Evolutionary conservation across 331 rosid species (phyloP), one percentile per base, ranked within the genome.

Genomic region (Malus hybrid): DNA sequence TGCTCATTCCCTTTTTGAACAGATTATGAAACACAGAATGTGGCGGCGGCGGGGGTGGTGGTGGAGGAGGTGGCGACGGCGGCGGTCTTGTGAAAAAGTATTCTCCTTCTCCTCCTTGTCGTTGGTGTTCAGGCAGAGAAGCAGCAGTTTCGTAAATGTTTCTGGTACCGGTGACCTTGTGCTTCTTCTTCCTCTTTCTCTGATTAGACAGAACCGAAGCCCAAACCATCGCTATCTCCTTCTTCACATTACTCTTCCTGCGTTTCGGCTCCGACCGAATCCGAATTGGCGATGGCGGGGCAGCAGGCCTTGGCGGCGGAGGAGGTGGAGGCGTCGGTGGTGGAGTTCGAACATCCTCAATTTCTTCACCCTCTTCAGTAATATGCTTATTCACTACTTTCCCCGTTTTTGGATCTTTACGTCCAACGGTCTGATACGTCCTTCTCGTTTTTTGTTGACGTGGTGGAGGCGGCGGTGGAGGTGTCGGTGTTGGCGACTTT

Each of bases 141-240:
- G 78, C 65, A 32, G 76, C 74, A 50, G 68, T 64, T 34, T 83
- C 74, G 81, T 55, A 71, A 52, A 66, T 36, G 65, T 75, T 60
- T 20, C 42, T 52, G 54, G 62, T 69, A 19, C 12, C 22, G 5
- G 64, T 29, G 32, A 73, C 59, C 65, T 72, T 86, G 57, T 81
- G 85, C 57, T 86, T 86, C 83, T 71, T 91, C 85, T 86, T 92
- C 74, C 84, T 73, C 80, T 86, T 92, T 62, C 77, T 83, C 81
- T 82, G 88, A 6, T 80, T 87, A 34, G 89, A 87, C 20, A 94
- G 83, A 6, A 73, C 77, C 5, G 96, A 90, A 70, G 89, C 83
- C 84, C 89, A 87, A 69, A 86, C 93, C 89, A 77, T 87, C 0
- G 90, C 89, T 76, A 93, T 86, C 79, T 93, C 98, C 70, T 85